Conservation (phyloP, 805 yeast genomes). For the Torulaspora microellipsoides region DNA sequence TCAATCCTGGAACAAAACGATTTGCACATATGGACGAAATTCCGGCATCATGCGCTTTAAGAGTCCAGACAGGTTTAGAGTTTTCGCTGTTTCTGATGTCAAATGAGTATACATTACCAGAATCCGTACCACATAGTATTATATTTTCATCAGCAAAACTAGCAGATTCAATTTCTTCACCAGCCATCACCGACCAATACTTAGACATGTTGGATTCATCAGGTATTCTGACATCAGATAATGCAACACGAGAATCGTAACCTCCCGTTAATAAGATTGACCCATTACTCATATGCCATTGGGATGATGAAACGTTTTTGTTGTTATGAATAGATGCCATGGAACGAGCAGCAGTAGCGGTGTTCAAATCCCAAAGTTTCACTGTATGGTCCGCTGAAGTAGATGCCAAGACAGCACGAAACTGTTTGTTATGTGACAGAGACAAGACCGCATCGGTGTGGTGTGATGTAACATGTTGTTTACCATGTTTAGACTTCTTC, state of each 20-base stretch:
- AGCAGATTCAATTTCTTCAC: conserved; percentile 82
- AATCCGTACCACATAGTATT: conserved; percentile 86
- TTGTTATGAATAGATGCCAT: conserved; percentile 61
- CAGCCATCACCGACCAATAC: conserved; percentile 54
- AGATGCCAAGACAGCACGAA: conserved; percentile 83
- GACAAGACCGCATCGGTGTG: conserved; percentile 95
- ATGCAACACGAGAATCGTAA: conserved; percentile 76
- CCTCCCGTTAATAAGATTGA: conserved; percentile 84
- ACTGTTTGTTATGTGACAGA: conserved; percentile 72
- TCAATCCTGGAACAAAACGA: conserved; percentile 59
- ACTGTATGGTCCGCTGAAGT: conserved; percentile 94
- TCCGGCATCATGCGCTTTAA: conserved; percentile 96
- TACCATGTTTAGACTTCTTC: conserved; percentile 46
- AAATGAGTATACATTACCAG: conserved; percentile 82
- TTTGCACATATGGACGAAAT: conserved; percentile 77
- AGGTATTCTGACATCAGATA: conserved; percentile 79
- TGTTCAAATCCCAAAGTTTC: conserved; percentile 88
- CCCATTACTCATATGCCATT: conserved; percentile 74
- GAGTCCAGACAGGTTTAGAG: conserved; percentile 79
- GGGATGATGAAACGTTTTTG: conserved; percentile 77
- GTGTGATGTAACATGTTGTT: conserved; percentile 59
- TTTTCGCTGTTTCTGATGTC: conserved; percentile 64
- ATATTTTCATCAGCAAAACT: conserved; percentile 58
- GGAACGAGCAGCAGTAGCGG: conserved; percentile 73
- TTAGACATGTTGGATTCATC: conserved; percentile 57